These are phyloP conservation scores for Tulasnella calospora DNA, from an alignment of 768 basidiomycete species.

Conservation along the genomic window DNA sequence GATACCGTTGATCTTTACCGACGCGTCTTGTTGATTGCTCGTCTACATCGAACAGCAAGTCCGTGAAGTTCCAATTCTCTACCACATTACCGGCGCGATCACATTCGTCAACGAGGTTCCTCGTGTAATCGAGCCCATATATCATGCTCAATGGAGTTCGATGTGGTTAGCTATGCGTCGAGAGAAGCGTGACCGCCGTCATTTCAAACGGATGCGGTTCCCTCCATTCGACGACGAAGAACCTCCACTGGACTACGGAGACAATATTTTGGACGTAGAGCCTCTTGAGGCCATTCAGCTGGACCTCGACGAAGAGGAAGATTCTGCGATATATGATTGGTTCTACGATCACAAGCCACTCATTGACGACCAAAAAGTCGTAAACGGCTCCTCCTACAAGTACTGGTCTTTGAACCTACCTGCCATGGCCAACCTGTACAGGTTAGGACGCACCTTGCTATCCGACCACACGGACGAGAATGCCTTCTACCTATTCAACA, in stretches of 20 bases:
- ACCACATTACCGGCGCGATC: slow-evolving; percentile 98
- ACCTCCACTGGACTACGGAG: slow-evolving; percentile 96
- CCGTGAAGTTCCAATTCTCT: slow-evolving; percentile 95
- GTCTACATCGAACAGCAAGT: slow-evolving; percentile 57
- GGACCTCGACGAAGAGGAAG: slow-evolving; percentile 89
- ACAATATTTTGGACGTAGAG: slow-evolving; percentile 97
- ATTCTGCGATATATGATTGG: slow-evolving; percentile 89
- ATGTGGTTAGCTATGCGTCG: slow-evolving; percentile 99
- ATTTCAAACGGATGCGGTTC: slow-evolving; percentile 99
- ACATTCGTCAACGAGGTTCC: slow-evolving; percentile 99
- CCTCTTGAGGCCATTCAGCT: slow-evolving; percentile 97
- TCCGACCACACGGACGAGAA: slow-evolving; percentile 91
- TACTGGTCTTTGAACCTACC: slow-evolving; percentile 92
- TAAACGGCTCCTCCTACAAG: slow-evolving; percentile 90
- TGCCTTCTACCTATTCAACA: slow-evolving; percentile 91
- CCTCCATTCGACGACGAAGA: slow-evolving; percentile 99
- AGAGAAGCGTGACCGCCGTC: slow-evolving; percentile 95
- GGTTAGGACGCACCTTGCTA: slow-evolving; percentile 87
- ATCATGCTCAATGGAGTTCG: slow-evolving; percentile 98
- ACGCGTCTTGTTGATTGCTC: slow-evolving; percentile 12
- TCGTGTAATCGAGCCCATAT: slow-evolving; percentile 92
- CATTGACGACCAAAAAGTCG: slow-evolving; percentile 68
- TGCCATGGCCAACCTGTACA: slow-evolving; percentile 94
- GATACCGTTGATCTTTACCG: not conserved
- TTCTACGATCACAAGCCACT: slow-evolving; percentile 97